Base-by-base conservation (phyloP, 1,284 basidiomycete species). In the Vanrija sp. region DNA sequence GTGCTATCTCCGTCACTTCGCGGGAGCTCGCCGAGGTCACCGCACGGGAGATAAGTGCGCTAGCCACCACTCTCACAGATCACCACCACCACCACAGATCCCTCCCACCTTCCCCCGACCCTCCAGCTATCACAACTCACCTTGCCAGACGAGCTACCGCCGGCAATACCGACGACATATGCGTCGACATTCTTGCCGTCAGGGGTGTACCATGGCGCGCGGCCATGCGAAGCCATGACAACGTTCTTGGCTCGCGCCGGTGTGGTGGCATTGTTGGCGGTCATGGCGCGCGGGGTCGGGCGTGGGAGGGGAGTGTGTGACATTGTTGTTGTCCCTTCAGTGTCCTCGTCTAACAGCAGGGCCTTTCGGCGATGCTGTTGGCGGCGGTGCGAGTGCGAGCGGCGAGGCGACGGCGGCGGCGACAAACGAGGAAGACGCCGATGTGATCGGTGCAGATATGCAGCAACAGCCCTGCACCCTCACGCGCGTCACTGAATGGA, bases 131-230 rank as follows among this genome's bases (percentile, higher is more conserved):
- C 16, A 6, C n/a, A 4, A 54, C 79, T 64, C 55, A 91, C 92
- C 84, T 97, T 96, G 52, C 94, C 95, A 63, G 89, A 92, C 0
- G 92, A 91, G 62, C 88, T 91, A 1, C 94, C 94, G 53, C 93
- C 94, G 63, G 91, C 92, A 64, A 98, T 88, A 9, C 89, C 94
- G 55, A 98, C 87, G 26, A 97, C 91, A 72, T 96, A 98, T 9
- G 91, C 91, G 42, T 72, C 69, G 3, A 73, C 61, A 38, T 66
- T 69, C 72, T 73, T 79, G 83, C 93, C 93, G 85, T 77, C 88
- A 82, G 68, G 87, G 82, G 65, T 89, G 81, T 72, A 81, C 80
- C 80, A 80, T 1, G 79, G 78, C 12, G 77, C 74, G 38, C 78
- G 46, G 56, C 86, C 89, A 76, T 91, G 89, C 38, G 87, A 88